Base-by-base conservation (phyloP, 2,329 filamentous ascomycete species). In the Colletotrichum lini region DNA sequence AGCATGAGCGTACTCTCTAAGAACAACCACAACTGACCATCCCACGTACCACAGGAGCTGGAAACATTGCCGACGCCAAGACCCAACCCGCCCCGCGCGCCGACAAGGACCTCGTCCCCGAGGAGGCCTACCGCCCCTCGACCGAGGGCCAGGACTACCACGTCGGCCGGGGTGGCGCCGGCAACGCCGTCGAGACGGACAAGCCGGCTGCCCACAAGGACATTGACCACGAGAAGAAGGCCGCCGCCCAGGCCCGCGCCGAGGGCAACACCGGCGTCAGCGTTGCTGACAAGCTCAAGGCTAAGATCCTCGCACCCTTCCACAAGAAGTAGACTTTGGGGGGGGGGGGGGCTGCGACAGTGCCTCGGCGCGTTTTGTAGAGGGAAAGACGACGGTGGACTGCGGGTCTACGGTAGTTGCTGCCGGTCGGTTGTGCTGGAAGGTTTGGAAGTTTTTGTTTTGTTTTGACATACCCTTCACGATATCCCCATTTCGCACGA, bases 151-250 rank as follows among this genome's bases (percentile, higher is more conserved):
- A 80, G 69, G 86, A 88, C 77, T 87, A 84, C 79, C 89, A 91
- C 81, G 86, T 85, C 50, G 89, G 89, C 67, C 88, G 89, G 42
- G 89, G 89, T 76, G 89, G 89, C 69, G 88, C 86, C 12, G 89
- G 88, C 62, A 91, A 91, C 78, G 86, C 86, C 78, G 82, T 86
- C 75, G 74, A 82, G 56, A 77, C 77, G 13, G 75, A 73, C 45
- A 76, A 80, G 38, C 23, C 21, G 72, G 65, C 52, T 30, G 65
- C 66, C n/a, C 69, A 67, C 65, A 77, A 76, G 62, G 72, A 75
- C 38, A 75, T 75, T 45, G 73, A 78, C 45, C 73, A 75, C 69
- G 77, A 81, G 71, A 78, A 79, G 75, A 77, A 77, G 65, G 72
- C 77, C 9, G 75, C 77, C 18, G 76, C 79, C 30, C 76, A 80